Percentiles rank a stretch among this genome's conserved stretches.
phyloP scores from a whole-genome alignment of 2,329 filamentous ascomycete species.

The Parastagonospora avenae region DNA sequence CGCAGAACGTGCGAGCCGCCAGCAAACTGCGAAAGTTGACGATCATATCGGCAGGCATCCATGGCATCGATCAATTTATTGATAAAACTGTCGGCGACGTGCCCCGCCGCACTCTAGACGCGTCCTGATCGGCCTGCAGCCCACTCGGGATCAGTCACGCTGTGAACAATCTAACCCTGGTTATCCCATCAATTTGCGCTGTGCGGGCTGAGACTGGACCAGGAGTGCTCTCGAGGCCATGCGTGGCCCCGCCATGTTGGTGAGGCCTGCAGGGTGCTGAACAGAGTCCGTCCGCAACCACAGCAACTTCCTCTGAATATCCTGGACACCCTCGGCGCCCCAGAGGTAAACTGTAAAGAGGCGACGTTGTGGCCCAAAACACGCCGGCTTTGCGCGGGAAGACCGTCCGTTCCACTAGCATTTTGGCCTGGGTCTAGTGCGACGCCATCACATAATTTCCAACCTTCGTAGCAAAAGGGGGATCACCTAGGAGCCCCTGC shows the following conservation, averaged over 20 bases:
- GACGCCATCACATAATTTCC: slow-evolving; percentile 27
- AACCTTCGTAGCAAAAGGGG: slow-evolving; percentile 38
- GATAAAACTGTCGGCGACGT: neutral
- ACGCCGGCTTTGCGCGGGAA: slow-evolving; percentile 11
- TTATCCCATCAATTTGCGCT: too few species aligned
- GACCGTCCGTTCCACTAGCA: slow-evolving; percentile 1
- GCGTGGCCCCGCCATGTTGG: too few species aligned
- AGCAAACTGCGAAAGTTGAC: too few species aligned
- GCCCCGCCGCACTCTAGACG: slow-evolving; percentile 2
- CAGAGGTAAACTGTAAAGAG: neutral
- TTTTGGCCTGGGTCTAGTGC: slow-evolving; percentile 14
- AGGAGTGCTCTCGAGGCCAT: too few species aligned
- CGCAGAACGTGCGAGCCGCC: slow-evolving; percentile 4
- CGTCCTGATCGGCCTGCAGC: slow-evolving; percentile 10
- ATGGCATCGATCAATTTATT: too few species aligned
- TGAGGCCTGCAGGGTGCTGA: too few species aligned
- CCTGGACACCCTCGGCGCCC: neutral
- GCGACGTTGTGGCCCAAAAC: slow-evolving; percentile 9
- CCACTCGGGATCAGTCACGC: neutral
- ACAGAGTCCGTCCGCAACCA: too few species aligned
- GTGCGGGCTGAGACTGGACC: too few species aligned
- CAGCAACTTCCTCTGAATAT: neutral
- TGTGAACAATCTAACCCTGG: too few species aligned
- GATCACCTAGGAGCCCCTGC: slow-evolving; percentile 32
- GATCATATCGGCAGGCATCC: too few species aligned